Conservation (phyloP, 768 basidiomycete species). For the Rhodocollybia butyracea region DNA sequence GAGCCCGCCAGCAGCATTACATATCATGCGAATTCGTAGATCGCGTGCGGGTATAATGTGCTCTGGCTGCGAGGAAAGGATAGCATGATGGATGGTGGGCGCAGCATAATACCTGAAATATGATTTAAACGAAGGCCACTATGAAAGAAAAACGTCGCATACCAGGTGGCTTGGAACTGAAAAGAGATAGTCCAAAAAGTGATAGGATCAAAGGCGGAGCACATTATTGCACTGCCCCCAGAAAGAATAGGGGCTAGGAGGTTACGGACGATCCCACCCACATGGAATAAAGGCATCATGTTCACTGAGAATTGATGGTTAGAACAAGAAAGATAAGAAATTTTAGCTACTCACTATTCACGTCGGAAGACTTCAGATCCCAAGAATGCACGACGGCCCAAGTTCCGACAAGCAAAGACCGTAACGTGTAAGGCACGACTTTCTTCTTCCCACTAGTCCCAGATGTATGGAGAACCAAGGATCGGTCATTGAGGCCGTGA, state of each 20-base stretch:
- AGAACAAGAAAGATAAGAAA: background rate
- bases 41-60: constrained; percentile 27
- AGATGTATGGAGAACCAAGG: constrained; percentile 56
- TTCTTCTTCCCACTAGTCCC: constrained; percentile 58
- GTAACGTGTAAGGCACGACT: constrained; percentile 42
- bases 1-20: constrained; percentile 51
- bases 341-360: constrained; percentile 39
- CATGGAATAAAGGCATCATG: constrained; percentile 59
- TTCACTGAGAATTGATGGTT: constrained; percentile 26
- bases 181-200: constrained; percentile 44
- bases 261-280: constrained; percentile 58
- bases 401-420: constrained; percentile 40
- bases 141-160: constrained; percentile 17
- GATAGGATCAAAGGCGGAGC: constrained; percentile 49
- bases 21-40: constrained; percentile 42
- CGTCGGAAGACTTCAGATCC: constrained; percentile 33
- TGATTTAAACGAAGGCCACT: constrained; percentile 4
- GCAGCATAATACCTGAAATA: constrained; percentile 46
- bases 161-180: constrained; percentile 47
- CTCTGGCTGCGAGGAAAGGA: constrained; percentile 35
- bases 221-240: constrained; percentile 54
- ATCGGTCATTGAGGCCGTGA: constrained; percentile 41
- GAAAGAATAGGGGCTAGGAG: constrained; percentile 54
- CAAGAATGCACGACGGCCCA: constrained; percentile 42
- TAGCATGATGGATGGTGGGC: constrained; percentile 49